A percentile compares a stretch with the other conserved stretches of the same genome.
Conservation (phyloP, 1,284 basidiomycete species). For the Sanghuangporus weigelae region DNA sequence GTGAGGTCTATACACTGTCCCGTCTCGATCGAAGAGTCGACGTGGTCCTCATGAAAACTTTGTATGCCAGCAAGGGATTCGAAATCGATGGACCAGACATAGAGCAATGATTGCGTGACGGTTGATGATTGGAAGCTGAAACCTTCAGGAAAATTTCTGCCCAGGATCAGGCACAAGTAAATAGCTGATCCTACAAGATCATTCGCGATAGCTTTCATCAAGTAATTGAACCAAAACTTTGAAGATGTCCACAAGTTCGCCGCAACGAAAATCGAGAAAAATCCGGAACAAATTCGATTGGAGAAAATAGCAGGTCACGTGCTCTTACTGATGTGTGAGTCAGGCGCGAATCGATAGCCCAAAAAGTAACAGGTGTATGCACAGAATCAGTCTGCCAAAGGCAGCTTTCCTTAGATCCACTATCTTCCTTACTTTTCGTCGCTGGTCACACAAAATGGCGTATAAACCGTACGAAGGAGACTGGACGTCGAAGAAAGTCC, state of each 20-base stretch:
- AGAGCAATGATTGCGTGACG: background rate
- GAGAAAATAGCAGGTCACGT: background rate
- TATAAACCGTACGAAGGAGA: conserved; percentile 30
- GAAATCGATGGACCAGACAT: background rate
- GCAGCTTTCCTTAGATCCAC: background rate
- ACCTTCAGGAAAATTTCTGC: too few species aligned
- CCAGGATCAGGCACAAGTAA: too few species aligned
- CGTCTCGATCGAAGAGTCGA: background rate
- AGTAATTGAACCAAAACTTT: too few species aligned
- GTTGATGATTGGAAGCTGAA: background rate
- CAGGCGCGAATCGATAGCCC: conserved; percentile 5
- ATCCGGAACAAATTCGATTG: background rate
- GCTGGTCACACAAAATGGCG: conserved; percentile 3
- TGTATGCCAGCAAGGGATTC: background rate
- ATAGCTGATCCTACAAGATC: too few species aligned
- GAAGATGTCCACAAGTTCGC: background rate
- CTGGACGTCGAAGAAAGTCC: conserved; percentile 68
- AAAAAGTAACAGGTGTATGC: conserved; percentile 7
- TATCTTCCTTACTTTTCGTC: background rate
- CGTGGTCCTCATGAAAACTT: background rate
- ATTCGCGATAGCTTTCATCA: too few species aligned
- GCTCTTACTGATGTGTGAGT: conserved; percentile 6
- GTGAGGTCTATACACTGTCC: background rate
- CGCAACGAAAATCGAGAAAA: background rate
- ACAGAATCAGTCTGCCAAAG: background rate